Evolutionary conservation across 2,329 filamentous ascomycete species (phyloP).

Genomic region (Botrytis elliptica): DNA sequence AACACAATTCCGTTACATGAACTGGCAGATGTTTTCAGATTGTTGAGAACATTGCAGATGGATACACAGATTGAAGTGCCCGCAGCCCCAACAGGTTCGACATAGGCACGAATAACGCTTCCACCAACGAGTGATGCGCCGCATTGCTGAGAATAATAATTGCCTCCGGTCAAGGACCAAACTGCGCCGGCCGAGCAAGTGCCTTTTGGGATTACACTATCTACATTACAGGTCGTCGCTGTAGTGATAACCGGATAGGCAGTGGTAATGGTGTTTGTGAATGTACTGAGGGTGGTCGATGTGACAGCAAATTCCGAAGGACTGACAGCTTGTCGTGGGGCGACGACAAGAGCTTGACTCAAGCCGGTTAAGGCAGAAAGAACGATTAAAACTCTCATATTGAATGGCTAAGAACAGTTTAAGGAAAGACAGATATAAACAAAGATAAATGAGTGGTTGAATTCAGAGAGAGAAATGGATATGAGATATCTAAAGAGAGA

Average conservation of each 20-base stretch:
- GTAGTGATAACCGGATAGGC: neutral
- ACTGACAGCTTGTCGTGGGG: neutral
- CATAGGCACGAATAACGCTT: neutral
- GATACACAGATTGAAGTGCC: neutral
- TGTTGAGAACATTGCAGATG: neutral
- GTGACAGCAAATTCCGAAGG: neutral
- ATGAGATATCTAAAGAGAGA: neutral
- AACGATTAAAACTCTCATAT: neutral
- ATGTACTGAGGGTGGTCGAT: neutral
- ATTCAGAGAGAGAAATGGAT: neutral
- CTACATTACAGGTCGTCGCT: neutral
- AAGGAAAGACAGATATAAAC: neutral
- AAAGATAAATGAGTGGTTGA: neutral
- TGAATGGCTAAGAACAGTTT: neutral
- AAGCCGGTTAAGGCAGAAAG: neutral
- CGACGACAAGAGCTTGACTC: neutral
- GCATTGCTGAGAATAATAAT: conserved; percentile 6
- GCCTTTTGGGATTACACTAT: neutral
- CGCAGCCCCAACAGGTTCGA: neutral
- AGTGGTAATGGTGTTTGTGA: conserved; percentile 1
- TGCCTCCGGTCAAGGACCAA: neutral
- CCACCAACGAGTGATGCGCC: neutral
- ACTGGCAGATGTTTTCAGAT: neutral
- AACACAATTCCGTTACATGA: conserved; percentile 4
- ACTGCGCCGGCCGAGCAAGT: neutral